Evolutionary conservation across 768 basidiomycete genomes (phyloP).

Genomic region (Mycena vulgaris): DNA sequence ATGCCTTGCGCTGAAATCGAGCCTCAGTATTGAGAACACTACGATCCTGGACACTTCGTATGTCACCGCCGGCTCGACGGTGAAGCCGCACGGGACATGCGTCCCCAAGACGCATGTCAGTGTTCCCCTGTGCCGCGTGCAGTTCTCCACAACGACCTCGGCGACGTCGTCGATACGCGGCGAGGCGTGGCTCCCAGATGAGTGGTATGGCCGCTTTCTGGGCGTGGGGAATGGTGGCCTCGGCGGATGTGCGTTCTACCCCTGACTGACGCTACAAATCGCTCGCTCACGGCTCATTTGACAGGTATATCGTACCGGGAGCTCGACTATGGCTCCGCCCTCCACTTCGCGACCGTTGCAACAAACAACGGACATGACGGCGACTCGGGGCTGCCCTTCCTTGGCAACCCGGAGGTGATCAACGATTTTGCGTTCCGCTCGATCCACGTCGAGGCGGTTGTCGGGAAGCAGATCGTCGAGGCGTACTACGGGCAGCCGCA

Average conservation of each 20-base stretch:
- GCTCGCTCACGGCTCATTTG: not conserved
- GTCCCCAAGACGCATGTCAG: not conserved
- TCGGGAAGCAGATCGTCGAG: constrained; percentile 45
- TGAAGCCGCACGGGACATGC: constrained; percentile 14
- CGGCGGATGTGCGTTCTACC: constrained; percentile 33
- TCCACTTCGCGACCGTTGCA: constrained; percentile 43
- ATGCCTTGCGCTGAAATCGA: not conserved
- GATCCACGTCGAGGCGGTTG: constrained; percentile 43
- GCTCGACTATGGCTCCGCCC: constrained; percentile 38
- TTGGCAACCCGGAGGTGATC: constrained; percentile 43
- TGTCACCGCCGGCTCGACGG: constrained; percentile 16
- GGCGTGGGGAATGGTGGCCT: constrained; percentile 35
- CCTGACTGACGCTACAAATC: not conserved
- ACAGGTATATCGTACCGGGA: constrained; percentile 41
- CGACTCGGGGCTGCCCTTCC: constrained; percentile 31
- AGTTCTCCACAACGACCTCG: constrained; percentile 25
- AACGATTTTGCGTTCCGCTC: constrained; percentile 46
- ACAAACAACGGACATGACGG: constrained; percentile 47
- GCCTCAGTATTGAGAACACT: not conserved
- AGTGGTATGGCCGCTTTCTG: constrained; percentile 37
- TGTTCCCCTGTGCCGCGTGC: constrained; percentile 20
- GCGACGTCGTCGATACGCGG: constrained; percentile 21
- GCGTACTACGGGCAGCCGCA: constrained; percentile 43
- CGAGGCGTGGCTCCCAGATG: constrained; percentile 37
- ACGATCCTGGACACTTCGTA: constrained; percentile 21